These are phyloP conservation scores for Mortierella sp. DNA, from an alignment of 371 early-diverging fungal species.

Conservation along the genomic window DNA sequence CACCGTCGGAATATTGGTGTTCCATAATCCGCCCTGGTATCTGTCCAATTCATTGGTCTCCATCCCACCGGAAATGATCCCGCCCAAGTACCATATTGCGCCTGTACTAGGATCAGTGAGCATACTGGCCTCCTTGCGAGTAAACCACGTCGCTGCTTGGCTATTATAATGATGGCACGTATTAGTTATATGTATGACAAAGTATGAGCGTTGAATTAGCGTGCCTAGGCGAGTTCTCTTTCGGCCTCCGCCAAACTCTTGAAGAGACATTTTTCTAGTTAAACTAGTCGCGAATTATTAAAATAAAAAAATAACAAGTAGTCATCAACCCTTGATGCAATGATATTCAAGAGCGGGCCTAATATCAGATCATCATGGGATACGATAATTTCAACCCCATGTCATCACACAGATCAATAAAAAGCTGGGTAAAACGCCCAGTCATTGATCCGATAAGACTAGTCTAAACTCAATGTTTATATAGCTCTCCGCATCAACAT, in stretches of 20 bases:
- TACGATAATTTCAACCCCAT: neutral
- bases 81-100: constrained; percentile 43
- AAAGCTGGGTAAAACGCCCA: neutral
- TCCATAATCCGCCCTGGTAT: constrained; percentile 29
- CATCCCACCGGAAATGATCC: neutral
- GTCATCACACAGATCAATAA: neutral
- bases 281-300: neutral
- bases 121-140: constrained; percentile 25
- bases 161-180: constrained; percentile 3
- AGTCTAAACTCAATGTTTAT: neutral
- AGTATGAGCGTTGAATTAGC: neutral
- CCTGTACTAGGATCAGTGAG: constrained; percentile 33
- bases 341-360: neutral
- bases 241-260: neutral
- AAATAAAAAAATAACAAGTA: too few species aligned
- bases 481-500: neutral
- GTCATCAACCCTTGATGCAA: neutral
- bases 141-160: constrained; percentile 32
- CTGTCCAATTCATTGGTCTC: constrained; percentile 38
- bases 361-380: neutral
- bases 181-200: neutral
- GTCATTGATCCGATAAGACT: neutral
- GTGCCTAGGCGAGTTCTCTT: neutral
- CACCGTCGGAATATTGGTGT: constrained; percentile 24
- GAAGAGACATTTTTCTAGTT: neutral